These are phyloP conservation scores for Primulina tabacum DNA, from an alignment of 257 asterid species.

Conservation along the genomic window DNA sequence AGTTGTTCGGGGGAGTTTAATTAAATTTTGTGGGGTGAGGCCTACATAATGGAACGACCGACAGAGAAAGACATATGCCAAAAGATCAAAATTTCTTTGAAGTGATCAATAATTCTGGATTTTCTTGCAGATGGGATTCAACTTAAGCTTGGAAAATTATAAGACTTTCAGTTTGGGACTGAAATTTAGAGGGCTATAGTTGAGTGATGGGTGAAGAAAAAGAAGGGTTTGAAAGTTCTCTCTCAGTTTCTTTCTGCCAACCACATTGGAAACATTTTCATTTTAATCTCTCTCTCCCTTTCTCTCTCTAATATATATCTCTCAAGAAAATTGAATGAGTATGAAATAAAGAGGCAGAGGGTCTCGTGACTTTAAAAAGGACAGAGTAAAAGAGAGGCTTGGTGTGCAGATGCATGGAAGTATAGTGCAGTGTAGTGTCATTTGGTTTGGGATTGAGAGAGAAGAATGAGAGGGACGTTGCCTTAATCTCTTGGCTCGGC, in stretches of 20 bases:
- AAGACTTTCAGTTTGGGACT: constrained; percentile 69
- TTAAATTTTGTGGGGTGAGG: constrained; percentile 41
- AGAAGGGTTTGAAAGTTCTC: constrained; percentile 54
- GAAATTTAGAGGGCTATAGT: constrained; percentile 36
- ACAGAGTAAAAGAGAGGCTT: constrained; percentile 27
- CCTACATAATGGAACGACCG: constrained; percentile 65
- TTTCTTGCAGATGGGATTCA: constrained; percentile 29
- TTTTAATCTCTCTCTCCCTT: constrained; percentile 18
- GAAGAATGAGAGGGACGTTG: constrained; percentile 54
- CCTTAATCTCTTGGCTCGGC: constrained; percentile 32
- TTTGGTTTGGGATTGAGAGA: constrained; percentile 37
- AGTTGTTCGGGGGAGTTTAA: constrained; percentile 7
- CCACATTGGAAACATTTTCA: constrained; percentile 48
- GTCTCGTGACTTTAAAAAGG: constrained; percentile 82
- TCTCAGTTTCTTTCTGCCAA: constrained; percentile 69
- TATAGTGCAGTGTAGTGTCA: constrained; percentile 23
- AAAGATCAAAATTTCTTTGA: neutral
- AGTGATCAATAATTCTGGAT: neutral
- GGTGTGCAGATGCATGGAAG: constrained; percentile 19
- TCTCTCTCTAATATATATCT: constrained; percentile 33
- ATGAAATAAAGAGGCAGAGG: constrained; percentile 31
- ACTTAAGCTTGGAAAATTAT: constrained; percentile 40
- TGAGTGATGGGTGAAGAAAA: constrained; percentile 76
- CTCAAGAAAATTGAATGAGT: constrained; percentile 47
- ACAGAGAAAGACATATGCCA: constrained; percentile 55